These are phyloP conservation scores for Pseudomassariella vexata DNA, from an alignment of 2,329 filamentous ascomycete species.

Conservation along the genomic window DNA sequence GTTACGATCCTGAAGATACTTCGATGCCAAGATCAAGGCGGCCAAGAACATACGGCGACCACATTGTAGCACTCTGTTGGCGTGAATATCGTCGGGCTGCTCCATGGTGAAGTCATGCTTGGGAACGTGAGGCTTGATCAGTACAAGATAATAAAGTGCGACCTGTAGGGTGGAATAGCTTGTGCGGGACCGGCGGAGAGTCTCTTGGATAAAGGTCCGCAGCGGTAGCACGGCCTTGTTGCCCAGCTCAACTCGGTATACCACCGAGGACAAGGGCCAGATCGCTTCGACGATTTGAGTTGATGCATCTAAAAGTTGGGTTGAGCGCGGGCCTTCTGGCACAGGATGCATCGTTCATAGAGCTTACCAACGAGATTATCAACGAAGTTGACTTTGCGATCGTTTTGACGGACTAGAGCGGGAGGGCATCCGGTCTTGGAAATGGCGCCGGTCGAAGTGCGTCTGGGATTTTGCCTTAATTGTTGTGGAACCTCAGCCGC, in stretches of 20 bases:
- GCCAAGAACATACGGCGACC: slow-evolving; percentile 96
- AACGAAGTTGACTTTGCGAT: slow-evolving; percentile 92
- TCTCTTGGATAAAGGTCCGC: slow-evolving; percentile 96
- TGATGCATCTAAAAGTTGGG: slow-evolving; percentile 68
- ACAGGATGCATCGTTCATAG: slow-evolving; percentile 22
- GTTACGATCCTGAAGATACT: slow-evolving; percentile 96
- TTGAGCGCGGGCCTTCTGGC: slow-evolving; percentile 24
- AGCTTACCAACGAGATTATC: slow-evolving; percentile 95
- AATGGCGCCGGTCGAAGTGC: slow-evolving; percentile 48
- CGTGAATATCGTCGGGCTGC: slow-evolving; percentile 66
- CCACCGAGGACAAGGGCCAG: slow-evolving; percentile 84
- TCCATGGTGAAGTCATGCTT: slow-evolving; percentile 81
- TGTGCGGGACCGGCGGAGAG: slow-evolving; percentile 85
- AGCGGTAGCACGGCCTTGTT: slow-evolving; percentile 78
- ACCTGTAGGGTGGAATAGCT: slow-evolving; percentile 98
- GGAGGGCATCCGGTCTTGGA: slow-evolving; percentile 61
- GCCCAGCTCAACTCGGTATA: slow-evolving; percentile 67
- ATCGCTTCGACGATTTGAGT: slow-evolving; percentile 96
- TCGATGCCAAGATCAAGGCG: slow-evolving; percentile 90
- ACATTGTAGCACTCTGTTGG: slow-evolving; percentile 80
- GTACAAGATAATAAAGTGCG: slow-evolving; percentile 89
- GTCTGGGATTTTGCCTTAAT: slow-evolving; percentile 59
- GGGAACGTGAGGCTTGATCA: slow-evolving; percentile 87
- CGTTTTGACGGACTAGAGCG: slow-evolving; percentile 74
- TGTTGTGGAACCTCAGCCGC: slow-evolving; percentile 52